Evolutionary conservation across 1,284 basidiomycete species (phyloP), one percentile per base, ranked within the genome.

Genomic region (Neonothopanus nambi): DNA sequence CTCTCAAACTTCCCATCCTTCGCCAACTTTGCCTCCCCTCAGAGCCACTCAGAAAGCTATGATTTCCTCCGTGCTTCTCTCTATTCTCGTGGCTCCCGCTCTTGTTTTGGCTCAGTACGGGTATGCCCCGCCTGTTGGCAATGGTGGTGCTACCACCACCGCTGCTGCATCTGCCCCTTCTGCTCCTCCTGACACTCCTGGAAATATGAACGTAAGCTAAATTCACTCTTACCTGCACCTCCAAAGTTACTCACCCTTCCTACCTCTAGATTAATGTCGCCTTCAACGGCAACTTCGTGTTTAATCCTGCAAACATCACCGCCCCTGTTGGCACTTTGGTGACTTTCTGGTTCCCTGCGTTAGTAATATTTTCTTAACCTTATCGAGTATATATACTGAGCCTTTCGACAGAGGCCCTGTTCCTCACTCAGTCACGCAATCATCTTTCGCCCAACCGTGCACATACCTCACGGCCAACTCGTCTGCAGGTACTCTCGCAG

Each of bases 291-390:
- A 57, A 60, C 15, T 76, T 80, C 58, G 57, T 65, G 7, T 84
- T 75, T 69, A 65, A 61, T 50, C 81, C 80, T 2, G 40, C 64
- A 28, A 78, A 78, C 59, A 60, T 83, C 58, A 75, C 65, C n/a
- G 81, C 81, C 0, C 37, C 70, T 2, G 74, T 76, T 35, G 78
- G 77, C 21, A 78, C 77, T 12, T 51, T 70, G 2, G 74, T 83
- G 24, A 82, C 78, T 3, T 84, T 83, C 69, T 78, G 65, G 61
- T 79, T 83, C 72, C 75, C 78, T 1, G 63, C 61, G 80, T 80
- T 60, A 53, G 75, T 33, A 8, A 3, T 12, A 18, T 51, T 40
- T 20, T 21, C 37, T 21, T 20, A 26, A 26, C 28, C 21, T 36
- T 13, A n/a, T 26, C 47, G 11, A 33, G 47, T 13, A 38, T 40